These are phyloP conservation scores for Cladophialophora immunda DNA, from an alignment of 2,329 filamentous ascomycete genomes.

Conservation along the genomic window DNA sequence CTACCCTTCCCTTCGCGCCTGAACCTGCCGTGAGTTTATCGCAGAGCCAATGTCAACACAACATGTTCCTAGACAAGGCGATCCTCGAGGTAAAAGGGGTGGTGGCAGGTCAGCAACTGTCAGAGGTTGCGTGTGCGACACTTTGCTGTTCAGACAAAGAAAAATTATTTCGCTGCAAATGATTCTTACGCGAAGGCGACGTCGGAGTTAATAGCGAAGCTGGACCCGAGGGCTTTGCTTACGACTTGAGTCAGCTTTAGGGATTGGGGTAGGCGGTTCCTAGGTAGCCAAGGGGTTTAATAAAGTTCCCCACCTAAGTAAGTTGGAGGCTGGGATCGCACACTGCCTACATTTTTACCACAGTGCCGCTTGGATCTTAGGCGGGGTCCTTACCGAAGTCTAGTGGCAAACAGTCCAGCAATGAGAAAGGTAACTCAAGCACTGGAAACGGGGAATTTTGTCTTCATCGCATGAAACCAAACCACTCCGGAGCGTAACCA, in stretches of 20 bases:
- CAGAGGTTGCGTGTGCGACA: conserved; percentile 4
- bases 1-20: conserved; percentile 9
- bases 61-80: conserved; percentile 7
- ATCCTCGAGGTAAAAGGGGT: neutral
- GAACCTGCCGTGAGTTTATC: conserved; percentile 17
- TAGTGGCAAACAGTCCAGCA: neutral
- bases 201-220: conserved; percentile 8
- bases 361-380: neutral
- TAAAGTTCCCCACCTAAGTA: too few species aligned
- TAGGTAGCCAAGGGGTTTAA: too few species aligned
- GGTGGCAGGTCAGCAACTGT: conserved; percentile 25
- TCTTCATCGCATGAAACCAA: neutral
- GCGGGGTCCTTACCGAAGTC: neutral
- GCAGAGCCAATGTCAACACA: conserved; percentile 1
- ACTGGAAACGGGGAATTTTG: neutral
- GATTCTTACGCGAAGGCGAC: conserved; percentile 10
- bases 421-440: neutral
- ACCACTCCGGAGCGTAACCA: neutral
- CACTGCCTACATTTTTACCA: neutral
- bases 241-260: neutral
- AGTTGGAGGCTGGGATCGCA: neutral
- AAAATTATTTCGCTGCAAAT: conserved; percentile 7
- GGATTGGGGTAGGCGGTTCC: neutral
- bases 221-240: neutral
- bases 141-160: neutral